Percentiles rank a stretch among this genome's conserved stretches.
Conservation (phyloP, 306 rosid genomes). For the Vigna reflexopilosa region DNA sequence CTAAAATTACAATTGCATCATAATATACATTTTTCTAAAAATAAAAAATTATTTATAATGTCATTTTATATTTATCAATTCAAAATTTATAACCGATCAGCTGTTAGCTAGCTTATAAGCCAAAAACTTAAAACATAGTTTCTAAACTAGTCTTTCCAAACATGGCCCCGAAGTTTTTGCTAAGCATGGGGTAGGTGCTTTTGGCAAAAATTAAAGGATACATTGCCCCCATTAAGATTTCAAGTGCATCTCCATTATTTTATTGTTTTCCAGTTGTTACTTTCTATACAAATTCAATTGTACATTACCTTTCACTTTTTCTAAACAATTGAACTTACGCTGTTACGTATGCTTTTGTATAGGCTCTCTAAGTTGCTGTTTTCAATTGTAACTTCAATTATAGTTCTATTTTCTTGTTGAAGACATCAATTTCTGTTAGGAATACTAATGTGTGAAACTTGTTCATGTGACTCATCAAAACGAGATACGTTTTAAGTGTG, state of each 20-base stretch:
- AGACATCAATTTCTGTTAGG: neutral
- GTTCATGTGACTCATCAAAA: slow-evolving; percentile 6
- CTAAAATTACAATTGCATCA: no score
- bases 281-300: slow-evolving; percentile 15
- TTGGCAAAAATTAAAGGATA: neutral
- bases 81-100: no score
- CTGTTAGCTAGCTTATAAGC: no score
- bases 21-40: no score
- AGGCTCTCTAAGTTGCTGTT: neutral
- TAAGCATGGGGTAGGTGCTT: neutral
- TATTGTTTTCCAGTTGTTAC: neutral
- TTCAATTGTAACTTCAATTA: neutral
- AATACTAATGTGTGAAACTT: slow-evolving; percentile 14
- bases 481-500: slow-evolving; percentile 23
- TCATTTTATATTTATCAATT: no score
- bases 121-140: no score
- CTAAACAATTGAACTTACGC: slow-evolving; percentile 8
- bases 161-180: no score
- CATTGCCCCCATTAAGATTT: slow-evolving; percentile 5
- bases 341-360: neutral
- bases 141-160: no score
- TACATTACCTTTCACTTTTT: slow-evolving; percentile 15
- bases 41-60: no score
- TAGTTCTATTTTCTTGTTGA: neutral
- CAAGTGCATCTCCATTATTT: neutral